phyloP scores from a whole-genome alignment of 2,329 filamentous ascomycete species.

The Penicillium sp. region DNA sequence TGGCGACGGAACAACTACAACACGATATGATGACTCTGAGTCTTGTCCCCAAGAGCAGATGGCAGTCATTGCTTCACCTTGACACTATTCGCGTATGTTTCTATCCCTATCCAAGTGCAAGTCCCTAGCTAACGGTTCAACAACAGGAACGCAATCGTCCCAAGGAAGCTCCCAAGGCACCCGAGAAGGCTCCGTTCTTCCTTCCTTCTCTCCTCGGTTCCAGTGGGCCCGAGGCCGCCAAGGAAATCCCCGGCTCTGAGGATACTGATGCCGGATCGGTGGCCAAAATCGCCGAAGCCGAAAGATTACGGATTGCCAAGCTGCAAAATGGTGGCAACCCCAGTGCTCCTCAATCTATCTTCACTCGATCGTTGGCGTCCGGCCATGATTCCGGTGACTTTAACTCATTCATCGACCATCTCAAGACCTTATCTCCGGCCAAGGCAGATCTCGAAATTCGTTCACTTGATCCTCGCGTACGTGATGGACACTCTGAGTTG shows the following conservation, averaged over 20 bases:
- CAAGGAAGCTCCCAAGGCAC: constrained; percentile 82
- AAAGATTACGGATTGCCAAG: constrained; percentile 66
- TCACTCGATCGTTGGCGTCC: constrained; percentile 49
- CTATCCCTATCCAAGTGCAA: background rate
- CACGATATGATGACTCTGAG: constrained; percentile 82
- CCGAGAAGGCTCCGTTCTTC: constrained; percentile 95
- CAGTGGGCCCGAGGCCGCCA: constrained; percentile 17
- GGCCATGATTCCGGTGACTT: constrained; percentile 57
- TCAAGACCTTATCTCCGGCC: constrained; percentile 78
- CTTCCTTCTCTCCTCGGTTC: constrained; percentile 54
- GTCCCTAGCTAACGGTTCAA: constrained; percentile 11
- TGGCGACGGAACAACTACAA: constrained; percentile 71
- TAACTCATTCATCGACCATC: constrained; percentile 67
- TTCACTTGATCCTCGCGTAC: constrained; percentile 59
- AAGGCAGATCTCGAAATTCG: constrained; percentile 89
- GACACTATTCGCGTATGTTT: constrained; percentile 67
- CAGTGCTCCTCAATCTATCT: constrained; percentile 29
- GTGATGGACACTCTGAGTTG: constrained; percentile 61
- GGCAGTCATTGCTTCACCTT: constrained; percentile 91
- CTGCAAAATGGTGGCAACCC: constrained; percentile 53
- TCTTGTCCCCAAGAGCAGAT: constrained; percentile 82
- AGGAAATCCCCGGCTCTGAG: constrained; percentile 24
- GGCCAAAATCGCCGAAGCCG: constrained; percentile 39
- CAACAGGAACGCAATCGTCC: constrained; percentile 88
- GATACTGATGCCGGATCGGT: constrained; percentile 29